Base-by-base conservation (phyloP, 306 rosid species). In the Abrus pulchellus region DNA sequence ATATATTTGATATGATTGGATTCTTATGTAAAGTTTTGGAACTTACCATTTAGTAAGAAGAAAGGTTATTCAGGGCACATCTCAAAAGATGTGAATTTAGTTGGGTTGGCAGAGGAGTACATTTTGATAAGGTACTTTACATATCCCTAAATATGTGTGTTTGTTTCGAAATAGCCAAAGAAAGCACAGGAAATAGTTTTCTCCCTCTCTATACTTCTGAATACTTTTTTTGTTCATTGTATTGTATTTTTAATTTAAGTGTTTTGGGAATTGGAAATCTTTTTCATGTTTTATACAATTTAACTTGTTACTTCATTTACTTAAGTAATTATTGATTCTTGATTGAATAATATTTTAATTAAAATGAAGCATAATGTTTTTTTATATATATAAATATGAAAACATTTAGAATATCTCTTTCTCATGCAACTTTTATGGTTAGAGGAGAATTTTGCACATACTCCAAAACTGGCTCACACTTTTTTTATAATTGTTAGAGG, bases 361-460 rank as follows among this genome's bases (percentile, higher is more conserved):
- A 63, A 50, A 43, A 40, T 50, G 30, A 12, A 11, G 9, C 14
- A 7, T 52, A n/a, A 20, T 11, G 13, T 57, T 12, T 13, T 14
- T 7, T 7, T 14, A 27, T 7, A 8, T 14, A 27, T 7, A 8
- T 40, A 41, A 59, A 45, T 75, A 60, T 30, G 27, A 36, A 48
- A 36, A 73, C 67, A 11, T 50, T 7, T 40, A 6, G 12, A 4
- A 55, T 20, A 20, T 20, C 27, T 79, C 43, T 53, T 40, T 57
- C 11, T 43, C 6, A 10, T 29, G 27, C 4, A 80, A 66, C 62
- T 56, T 68, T 54, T 5, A 56, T 45, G 70, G 86, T 86, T 77
- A 75, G 86, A 85, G 82, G 83, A 77, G 84, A 85, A 92, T 85
- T 89, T 62, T 63, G 87, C 88, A 88, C 88, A 86, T 66, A 84